A percentile compares a stretch with the other conserved stretches of the same genome.
These are phyloP conservation scores for Kockiozyma suomiensis DNA, from an alignment of 805 yeast species.

Conservation along the genomic window DNA sequence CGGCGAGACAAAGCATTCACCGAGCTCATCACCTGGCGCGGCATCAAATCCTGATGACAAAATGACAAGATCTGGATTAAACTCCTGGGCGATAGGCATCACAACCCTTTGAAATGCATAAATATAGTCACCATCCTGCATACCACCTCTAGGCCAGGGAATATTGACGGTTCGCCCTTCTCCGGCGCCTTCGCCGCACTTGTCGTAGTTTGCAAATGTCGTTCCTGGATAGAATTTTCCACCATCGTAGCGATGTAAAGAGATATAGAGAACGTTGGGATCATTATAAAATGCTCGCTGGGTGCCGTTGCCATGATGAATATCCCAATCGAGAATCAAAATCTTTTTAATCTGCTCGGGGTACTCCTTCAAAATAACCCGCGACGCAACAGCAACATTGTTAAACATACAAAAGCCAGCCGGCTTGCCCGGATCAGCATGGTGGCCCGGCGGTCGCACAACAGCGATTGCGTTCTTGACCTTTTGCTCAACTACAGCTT, in stretches of 20 bases:
- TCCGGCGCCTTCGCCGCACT: constrained; percentile 83
- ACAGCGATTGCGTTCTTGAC: constrained; percentile 93
- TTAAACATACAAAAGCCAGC: constrained; percentile 97
- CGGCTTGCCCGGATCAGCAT: constrained; percentile 95
- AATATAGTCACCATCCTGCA: constrained; percentile 93
- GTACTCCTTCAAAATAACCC: constrained; percentile 73
- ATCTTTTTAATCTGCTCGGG: constrained; percentile 87
- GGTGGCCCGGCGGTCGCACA: constrained; percentile 99
- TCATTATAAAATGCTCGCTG: constrained; percentile 89
- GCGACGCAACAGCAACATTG: constrained; percentile 96
- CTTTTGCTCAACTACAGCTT: constrained; percentile 88
- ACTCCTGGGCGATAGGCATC: constrained; percentile 86
- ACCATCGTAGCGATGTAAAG: constrained; percentile 88
- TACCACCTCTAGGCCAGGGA: constrained; percentile 91
- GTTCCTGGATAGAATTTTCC: constrained; percentile 96
- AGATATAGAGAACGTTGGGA: constrained; percentile 86
- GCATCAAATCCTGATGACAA: constrained; percentile 98
- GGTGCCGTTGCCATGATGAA: constrained; percentile 98
- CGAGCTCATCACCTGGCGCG: constrained; percentile 96
- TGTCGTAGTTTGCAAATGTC: constrained; percentile 75
- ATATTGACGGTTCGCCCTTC: constrained; percentile 79
- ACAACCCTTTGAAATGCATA: constrained; percentile 85
- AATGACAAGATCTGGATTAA: constrained; percentile 88
- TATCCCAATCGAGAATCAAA: constrained; percentile 94
- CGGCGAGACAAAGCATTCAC: constrained; percentile 94